Evolutionary conservation across 2,329 filamentous ascomycete species (phyloP).

Genomic region (Emericellopsis cladophorae): DNA sequence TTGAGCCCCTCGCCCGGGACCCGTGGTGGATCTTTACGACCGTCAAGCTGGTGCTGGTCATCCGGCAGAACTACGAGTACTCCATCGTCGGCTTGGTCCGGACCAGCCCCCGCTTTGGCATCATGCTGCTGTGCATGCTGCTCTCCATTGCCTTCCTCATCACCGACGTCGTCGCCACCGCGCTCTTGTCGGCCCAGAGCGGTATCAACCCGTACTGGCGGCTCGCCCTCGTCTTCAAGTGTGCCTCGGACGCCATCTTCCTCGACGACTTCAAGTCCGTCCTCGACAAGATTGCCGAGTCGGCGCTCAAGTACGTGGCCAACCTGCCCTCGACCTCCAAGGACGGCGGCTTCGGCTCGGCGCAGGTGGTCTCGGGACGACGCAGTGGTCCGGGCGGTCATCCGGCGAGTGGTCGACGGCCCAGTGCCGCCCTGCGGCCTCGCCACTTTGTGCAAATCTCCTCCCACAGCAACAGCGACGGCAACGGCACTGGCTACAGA

Average conservation of each 20-base stretch:
- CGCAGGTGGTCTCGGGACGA: background rate
- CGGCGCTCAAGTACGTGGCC: slow-evolving; percentile 1
- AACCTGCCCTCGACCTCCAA: slow-evolving; percentile 1
- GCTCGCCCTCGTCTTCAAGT: slow-evolving; percentile 8
- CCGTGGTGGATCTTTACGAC: slow-evolving; percentile 8
- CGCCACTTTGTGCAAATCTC: background rate
- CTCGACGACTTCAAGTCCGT: slow-evolving; percentile 8
- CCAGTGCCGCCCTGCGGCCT: background rate
- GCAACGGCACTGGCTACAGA: background rate
- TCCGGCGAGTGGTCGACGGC: background rate
- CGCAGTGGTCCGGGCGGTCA: background rate
- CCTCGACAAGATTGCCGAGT: slow-evolving; percentile 5
- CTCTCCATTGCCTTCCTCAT: slow-evolving; percentile 7
- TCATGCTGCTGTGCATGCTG: slow-evolving; percentile 6
- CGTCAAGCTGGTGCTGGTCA: slow-evolving; percentile 6
- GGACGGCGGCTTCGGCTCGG: background rate
- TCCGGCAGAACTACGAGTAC: slow-evolving; percentile 7
- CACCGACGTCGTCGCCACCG: slow-evolving; percentile 3
- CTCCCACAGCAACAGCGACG: background rate
- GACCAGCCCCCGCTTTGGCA: slow-evolving; percentile 6
- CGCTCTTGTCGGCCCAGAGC: slow-evolving; percentile 1
- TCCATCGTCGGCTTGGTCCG: slow-evolving; percentile 2
- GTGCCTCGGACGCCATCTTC: slow-evolving; percentile 7
- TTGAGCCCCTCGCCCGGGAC: slow-evolving; percentile 5
- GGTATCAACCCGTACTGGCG: slow-evolving; percentile 8